Evolutionary conservation across 2,329 filamentous ascomycete genomes (phyloP), one percentile per base, ranked within the genome.

Genomic region (Verticillium tricorpus): DNA sequence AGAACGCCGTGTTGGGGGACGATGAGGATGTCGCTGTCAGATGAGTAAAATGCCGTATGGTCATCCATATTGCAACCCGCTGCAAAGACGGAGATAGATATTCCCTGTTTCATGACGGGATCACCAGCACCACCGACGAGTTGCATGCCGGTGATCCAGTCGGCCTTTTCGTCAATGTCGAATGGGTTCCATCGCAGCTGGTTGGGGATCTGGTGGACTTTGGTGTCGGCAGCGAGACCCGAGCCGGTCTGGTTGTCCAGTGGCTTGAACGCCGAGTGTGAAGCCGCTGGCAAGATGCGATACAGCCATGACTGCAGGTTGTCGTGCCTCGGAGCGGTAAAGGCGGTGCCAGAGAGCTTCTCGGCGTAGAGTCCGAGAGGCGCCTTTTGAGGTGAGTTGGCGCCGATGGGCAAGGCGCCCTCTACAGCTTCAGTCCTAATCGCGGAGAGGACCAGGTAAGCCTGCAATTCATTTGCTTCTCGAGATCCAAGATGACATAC

Each of bases 121-220:
- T 91, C 86, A n/a, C 89, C 89, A 0, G 88, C 85, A 7, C 88
- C 89, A 2, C 87, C 89, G 17, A 91, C 80, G 31, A 89, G 76
- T 60, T 88, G 84, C 57, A 90, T 73, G 5, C 73, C 72, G 11
- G 74, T 73, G 61, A 80, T 74, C 58, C 79, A 80, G 52, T 74
- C 71, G n/a, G 76, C 72, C 59, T 75, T 71, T 40, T 75, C 72
- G 34, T 61, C 66, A 40, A 93, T 79, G 69, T 93, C 88, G 72
- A 93, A 93, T 1, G 83, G 90, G 68, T 92, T 88, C 92, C 92
- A 96, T 64, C 91, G 86, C 37, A 96, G 80, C 75, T 95, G 92
- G 68, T 94, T 94, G 0, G 92, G 92, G 59, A 92, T 89, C 65
- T 90, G 87, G 68, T 90, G 86, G 64, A 91, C 82, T 70, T 84